Percentiles rank a stretch among this genome's conserved stretches.
phyloP scores from a whole-genome alignment of 345 rosid genomes.

The Sapria himalayana region DNA sequence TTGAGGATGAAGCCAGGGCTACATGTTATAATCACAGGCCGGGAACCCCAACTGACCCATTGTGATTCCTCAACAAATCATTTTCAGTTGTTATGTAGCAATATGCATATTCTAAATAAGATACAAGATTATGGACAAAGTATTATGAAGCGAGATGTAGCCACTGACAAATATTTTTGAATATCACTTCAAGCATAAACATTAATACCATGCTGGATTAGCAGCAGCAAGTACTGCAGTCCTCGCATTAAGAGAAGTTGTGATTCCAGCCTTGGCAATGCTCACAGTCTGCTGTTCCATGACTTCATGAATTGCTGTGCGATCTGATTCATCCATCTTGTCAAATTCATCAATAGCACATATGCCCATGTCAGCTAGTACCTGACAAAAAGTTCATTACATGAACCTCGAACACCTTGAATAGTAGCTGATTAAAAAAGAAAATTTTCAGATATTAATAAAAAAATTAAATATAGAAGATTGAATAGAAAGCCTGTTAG shows the following conservation, averaged over 20 bases:
- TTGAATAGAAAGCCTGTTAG: background rate
- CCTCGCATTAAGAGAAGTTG: constrained; percentile 90
- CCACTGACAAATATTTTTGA: too few relatives aligned
- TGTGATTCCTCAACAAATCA: too few relatives aligned
- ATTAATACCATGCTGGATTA: constrained; percentile 84
- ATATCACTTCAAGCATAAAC: too few relatives aligned
- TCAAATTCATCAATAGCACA: constrained; percentile 99
- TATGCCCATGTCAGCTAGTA: constrained; percentile 95
- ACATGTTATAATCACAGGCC: too few relatives aligned
- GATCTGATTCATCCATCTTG: constrained; percentile 98
- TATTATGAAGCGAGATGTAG: too few relatives aligned
- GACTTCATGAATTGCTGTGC: constrained; percentile 94
- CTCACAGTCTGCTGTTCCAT: constrained; percentile 99
- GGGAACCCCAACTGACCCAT: too few relatives aligned
- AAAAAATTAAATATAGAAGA: background rate
- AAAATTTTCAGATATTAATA: background rate
- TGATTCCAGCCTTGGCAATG: constrained; percentile 98
- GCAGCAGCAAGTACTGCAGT: constrained; percentile 98
- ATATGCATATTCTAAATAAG: too few relatives aligned
- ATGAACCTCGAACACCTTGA: constrained; percentile 6
- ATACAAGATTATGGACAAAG: too few relatives aligned
- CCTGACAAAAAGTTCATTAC: constrained; percentile 29
- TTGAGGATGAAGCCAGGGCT: too few relatives aligned
- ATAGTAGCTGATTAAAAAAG: background rate
- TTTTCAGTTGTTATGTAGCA: too few relatives aligned